phyloP scores from a whole-genome alignment of 345 rosid genomes.

The Linum tenue region DNA sequence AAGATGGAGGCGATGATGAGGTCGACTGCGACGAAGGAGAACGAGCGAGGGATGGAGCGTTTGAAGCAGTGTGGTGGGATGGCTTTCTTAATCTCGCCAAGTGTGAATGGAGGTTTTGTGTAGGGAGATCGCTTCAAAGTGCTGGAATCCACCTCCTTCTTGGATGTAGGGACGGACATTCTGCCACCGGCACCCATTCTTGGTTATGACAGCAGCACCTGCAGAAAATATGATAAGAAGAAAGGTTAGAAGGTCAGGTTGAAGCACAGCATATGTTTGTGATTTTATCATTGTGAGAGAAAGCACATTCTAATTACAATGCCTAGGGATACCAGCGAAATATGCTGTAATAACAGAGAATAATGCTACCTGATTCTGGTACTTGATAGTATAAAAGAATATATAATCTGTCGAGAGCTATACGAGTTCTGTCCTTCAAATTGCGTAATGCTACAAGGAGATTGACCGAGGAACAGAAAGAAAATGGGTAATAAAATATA shows the following conservation, averaged over 20 bases:
- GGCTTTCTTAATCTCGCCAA: constrained; percentile 63
- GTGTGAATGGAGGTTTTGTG: constrained; percentile 61
- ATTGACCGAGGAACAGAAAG: too few species aligned
- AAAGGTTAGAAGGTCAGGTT: neutral
- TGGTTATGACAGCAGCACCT: neutral
- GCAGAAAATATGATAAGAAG: neutral
- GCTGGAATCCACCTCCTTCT: constrained; percentile 27
- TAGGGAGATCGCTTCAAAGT: constrained; percentile 46
- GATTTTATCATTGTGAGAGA: neutral
- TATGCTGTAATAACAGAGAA: neutral
- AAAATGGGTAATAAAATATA: too few species aligned
- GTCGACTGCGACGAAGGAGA: constrained; percentile 58
- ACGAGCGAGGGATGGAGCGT: constrained; percentile 69
- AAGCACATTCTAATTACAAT: neutral
- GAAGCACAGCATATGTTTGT: neutral
- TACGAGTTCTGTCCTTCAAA: too few species aligned
- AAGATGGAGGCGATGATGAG: constrained; percentile 43
- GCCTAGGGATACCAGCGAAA: neutral
- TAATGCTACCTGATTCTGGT: neutral
- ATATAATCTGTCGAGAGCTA: too few species aligned
- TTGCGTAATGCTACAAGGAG: too few species aligned
- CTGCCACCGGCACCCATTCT: constrained; percentile 86
- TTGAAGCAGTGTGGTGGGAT: constrained; percentile 84
- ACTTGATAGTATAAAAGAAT: too few species aligned
- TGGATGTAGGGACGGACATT: constrained; percentile 37